These are phyloP conservation scores for Allodekkera sacchari DNA, from an alignment of 805 yeast genomes.

Conservation along the genomic window DNA sequence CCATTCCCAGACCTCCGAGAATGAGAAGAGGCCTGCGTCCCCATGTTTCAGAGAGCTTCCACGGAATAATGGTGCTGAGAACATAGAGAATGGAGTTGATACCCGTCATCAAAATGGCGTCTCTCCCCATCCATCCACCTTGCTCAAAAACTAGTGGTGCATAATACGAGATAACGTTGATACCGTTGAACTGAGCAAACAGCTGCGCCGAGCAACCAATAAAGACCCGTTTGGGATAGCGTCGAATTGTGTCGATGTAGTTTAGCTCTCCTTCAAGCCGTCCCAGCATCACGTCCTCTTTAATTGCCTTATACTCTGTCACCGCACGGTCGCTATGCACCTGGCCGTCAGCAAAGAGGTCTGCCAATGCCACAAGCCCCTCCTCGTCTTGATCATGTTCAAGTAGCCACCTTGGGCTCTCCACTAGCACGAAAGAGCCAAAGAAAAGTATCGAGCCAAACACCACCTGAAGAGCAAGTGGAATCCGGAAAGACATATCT, in stretches of 20 bases:
- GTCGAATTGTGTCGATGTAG: constrained; percentile 65
- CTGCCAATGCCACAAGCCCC: constrained; percentile 79
- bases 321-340: constrained; percentile 61
- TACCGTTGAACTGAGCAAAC: constrained; percentile 91
- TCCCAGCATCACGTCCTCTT: constrained; percentile 68
- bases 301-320: constrained; percentile 70
- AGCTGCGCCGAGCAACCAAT: constrained; percentile 88
- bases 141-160: constrained; percentile 92
- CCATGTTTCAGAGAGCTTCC: constrained; percentile 88
- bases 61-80: constrained; percentile 71
- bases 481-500: constrained; percentile 44
- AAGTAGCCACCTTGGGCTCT: constrained; percentile 84
- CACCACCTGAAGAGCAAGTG: constrained; percentile 45
- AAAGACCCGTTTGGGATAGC: constrained; percentile 68
- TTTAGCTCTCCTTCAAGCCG: constrained; percentile 76
- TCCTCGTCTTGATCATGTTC: constrained; percentile 77
- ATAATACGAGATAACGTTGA: constrained; percentile 85
- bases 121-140: constrained; percentile 90
- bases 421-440: constrained; percentile 77
- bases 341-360: constrained; percentile 72
- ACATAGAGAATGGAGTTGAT: constrained; percentile 52
- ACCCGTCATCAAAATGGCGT: constrained; percentile 88
- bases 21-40: constrained; percentile 82
- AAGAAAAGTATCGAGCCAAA: constrained; percentile 60
- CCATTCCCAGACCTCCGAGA: constrained; percentile 77